Evolutionary conservation across 148 eudicot species (phyloP).

Genomic region (Fagopyrum esculentum): DNA sequence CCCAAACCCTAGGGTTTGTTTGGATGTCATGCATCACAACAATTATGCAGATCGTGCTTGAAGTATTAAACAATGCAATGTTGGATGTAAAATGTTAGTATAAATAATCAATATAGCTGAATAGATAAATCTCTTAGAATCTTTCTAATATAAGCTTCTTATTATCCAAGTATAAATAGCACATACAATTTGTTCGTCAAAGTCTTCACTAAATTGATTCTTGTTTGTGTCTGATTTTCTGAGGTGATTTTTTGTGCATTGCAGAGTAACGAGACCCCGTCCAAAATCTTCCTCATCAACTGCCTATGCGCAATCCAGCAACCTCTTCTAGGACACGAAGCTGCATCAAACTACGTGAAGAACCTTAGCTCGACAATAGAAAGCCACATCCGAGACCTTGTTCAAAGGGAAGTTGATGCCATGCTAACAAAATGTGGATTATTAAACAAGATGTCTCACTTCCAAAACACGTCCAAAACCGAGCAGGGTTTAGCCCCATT

Average conservation of each 20-base stretch:
- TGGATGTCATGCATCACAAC: too few species aligned
- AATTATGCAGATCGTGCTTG: too few species aligned
- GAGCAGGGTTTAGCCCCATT: slow-evolving; percentile 28
- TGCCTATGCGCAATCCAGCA: slow-evolving; percentile 87
- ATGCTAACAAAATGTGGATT: slow-evolving; percentile 66
- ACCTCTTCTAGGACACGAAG: slow-evolving; percentile 68
- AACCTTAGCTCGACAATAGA: slow-evolving; percentile 62
- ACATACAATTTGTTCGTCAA: too few species aligned
- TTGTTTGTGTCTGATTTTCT: background rate
- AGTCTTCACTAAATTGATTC: background rate
- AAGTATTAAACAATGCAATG: too few species aligned
- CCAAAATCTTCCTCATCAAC: slow-evolving; percentile 91
- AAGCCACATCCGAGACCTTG: slow-evolving; percentile 52
- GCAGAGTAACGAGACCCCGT: slow-evolving; percentile 80
- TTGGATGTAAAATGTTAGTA: too few species aligned
- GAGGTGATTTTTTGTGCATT: background rate
- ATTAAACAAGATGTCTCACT: slow-evolving; percentile 68
- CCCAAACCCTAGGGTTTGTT: background rate
- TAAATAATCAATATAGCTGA: too few species aligned
- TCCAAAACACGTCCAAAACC: slow-evolving; percentile 27
- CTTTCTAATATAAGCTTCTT: too few species aligned
- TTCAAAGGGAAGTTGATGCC: slow-evolving; percentile 75
- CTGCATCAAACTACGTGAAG: slow-evolving; percentile 72
- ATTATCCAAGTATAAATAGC: too few species aligned
- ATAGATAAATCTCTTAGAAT: too few species aligned